These are phyloP conservation scores for Cyamopsis tetragonoloba DNA, from an alignment of 306 rosid genomes.

Conservation along the genomic window DNA sequence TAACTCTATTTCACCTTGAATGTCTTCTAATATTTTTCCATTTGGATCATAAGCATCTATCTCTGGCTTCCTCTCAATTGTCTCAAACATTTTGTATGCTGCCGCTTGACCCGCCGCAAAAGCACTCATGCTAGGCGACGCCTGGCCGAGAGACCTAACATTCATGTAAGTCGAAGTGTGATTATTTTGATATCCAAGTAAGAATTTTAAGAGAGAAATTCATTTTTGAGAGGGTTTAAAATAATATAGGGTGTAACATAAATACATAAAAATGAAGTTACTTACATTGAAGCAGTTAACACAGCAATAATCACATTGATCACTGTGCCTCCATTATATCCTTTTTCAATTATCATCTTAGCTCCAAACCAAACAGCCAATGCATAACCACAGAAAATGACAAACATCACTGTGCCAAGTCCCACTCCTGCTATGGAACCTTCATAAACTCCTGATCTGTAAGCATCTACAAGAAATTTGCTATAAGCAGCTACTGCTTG, in stretches of 20 bases:
- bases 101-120: constrained; percentile 93
- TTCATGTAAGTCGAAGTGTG: background rate
- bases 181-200: background rate
- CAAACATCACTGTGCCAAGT: constrained; percentile 52
- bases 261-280: background rate
- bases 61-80: constrained; percentile 76
- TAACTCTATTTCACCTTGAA: constrained; percentile 69
- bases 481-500: constrained; percentile 57
- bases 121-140: constrained; percentile 90
- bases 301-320: constrained; percentile 70
- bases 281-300: constrained; percentile 84
- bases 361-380: constrained; percentile 85
- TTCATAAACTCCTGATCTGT: constrained; percentile 70
- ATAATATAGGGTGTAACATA: too few relatives aligned
- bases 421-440: constrained; percentile 63
- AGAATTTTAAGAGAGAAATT: too few relatives aligned
- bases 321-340: constrained; percentile 75
- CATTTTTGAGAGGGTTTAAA: too few relatives aligned
- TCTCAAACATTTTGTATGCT: constrained; percentile 83
- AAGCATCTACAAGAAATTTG: constrained; percentile 59
- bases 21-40: constrained; percentile 58
- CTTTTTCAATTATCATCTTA: constrained; percentile 68
- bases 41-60: constrained; percentile 65
- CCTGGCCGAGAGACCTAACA: constrained; percentile 77
- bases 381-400: constrained; percentile 58